Percentiles rank a stretch among this genome's conserved stretches.
Evolutionary conservation across 148 eudicot species (phyloP).

Genomic region (Amaranthus hypochondriacus): DNA sequence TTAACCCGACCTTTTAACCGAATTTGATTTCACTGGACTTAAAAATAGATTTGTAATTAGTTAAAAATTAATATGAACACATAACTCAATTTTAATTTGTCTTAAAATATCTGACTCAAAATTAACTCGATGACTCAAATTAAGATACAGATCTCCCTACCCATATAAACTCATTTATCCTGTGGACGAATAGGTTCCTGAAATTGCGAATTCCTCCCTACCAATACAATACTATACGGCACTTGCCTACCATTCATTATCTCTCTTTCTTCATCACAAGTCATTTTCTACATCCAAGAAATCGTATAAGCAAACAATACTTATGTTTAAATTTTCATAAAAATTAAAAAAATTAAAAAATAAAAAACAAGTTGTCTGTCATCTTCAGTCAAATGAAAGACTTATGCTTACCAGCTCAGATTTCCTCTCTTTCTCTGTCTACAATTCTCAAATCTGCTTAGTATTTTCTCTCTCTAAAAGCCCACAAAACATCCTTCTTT

Average conservation of each 20-base stretch:
- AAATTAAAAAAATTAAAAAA: background rate
- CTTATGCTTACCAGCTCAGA: slow-evolving; percentile 32
- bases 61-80: no score
- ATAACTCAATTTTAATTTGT: no score
- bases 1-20: no score
- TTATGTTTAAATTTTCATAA: background rate
- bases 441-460: background rate
- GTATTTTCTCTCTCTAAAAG: background rate
- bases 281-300: slow-evolving; percentile 18
- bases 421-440: slow-evolving; percentile 1
- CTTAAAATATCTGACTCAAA: no score
- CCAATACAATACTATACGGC: background rate
- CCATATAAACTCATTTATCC: background rate
- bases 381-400: slow-evolving; percentile 19
- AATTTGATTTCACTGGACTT: no score
- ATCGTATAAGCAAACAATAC: slow-evolving; percentile 13
- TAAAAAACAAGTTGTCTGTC: slow-evolving; percentile 5
- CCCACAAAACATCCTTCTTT: background rate
- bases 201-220: slow-evolving; percentile 12
- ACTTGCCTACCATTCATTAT: background rate
- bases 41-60: no score
- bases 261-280: background rate
- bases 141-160: background rate
- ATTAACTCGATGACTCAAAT: background rate
- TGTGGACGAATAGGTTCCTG: slow-evolving; percentile 19